Percentiles rank a stretch among this genome's conserved stretches.
Conservation (phyloP, 1,139 yeast species). For the Lodderomyces orthopsilosis region DNA sequence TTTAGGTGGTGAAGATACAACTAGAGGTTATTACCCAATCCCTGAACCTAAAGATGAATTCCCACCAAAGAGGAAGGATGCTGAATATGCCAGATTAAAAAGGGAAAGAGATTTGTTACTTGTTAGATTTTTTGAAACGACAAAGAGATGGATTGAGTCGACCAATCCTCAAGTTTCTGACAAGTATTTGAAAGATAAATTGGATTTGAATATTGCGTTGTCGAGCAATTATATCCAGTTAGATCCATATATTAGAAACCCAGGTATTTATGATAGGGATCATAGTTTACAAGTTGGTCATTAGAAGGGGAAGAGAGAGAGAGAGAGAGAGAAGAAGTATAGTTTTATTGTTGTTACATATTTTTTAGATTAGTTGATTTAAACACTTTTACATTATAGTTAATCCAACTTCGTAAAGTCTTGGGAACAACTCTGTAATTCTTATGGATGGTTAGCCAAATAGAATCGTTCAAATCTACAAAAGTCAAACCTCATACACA, state of each 20-base stretch:
- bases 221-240: constrained; percentile 34
- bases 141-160: constrained; percentile 41
- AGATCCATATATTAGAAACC: constrained; percentile 41
- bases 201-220: constrained; percentile 27
- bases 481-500: too few species aligned
- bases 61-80: constrained; percentile 35
- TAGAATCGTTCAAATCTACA: too few species aligned
- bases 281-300: constrained; percentile 17
- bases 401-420: too few species aligned
- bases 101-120: constrained; percentile 33
- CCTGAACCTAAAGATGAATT: constrained; percentile 29
- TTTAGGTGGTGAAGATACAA: constrained; percentile 39
- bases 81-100: constrained; percentile 25
- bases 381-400: too few species aligned
- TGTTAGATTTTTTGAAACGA: constrained; percentile 33
- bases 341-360: background rate
- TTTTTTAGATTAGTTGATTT: too few species aligned
- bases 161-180: constrained; percentile 41
- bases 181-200: constrained; percentile 38
- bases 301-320: constrained; percentile 6
- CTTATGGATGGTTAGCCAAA: too few species aligned
- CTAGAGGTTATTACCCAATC: constrained; percentile 25
- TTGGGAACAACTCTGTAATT: too few species aligned
- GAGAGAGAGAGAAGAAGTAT: background rate
- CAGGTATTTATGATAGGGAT: constrained; percentile 41